A percentile compares a stretch with the other conserved stretches of the same genome.
Evolutionary conservation across 2,329 filamentous ascomycete species (phyloP).

Genomic region (Fusarium robinianum): DNA sequence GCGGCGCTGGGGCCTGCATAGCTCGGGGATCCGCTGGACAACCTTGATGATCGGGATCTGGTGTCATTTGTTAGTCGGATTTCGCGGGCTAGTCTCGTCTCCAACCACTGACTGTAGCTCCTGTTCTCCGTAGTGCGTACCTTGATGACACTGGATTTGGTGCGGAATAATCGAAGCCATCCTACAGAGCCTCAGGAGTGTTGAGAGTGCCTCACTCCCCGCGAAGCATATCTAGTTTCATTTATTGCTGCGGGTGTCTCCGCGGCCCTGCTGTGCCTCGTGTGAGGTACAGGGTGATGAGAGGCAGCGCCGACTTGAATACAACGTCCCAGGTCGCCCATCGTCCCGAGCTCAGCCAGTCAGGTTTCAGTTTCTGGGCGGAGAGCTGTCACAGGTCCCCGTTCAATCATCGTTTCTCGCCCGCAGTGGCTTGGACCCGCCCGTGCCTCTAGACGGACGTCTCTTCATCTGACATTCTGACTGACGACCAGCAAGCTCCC

Average conservation of each 20-base stretch:
- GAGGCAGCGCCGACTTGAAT: no score
- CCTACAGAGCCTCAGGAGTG: no score
- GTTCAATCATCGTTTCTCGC: neutral
- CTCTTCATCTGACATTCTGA: slow-evolving; percentile 1
- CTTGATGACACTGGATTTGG: neutral
- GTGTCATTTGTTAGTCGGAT: slow-evolving; percentile 10
- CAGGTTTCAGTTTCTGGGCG: slow-evolving; percentile 5
- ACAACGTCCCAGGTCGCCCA: no score
- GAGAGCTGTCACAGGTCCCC: slow-evolving; percentile 2
- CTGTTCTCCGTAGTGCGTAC: neutral
- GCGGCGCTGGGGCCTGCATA: slow-evolving; percentile 23
- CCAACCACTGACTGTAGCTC: no score
- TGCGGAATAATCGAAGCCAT: no score
- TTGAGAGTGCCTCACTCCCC: no score
- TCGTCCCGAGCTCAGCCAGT: no score
- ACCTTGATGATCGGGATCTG: slow-evolving; percentile 28
- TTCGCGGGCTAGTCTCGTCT: slow-evolving; percentile 1
- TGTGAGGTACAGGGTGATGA: no score
- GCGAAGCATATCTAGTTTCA: no score
- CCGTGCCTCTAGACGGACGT: slow-evolving; percentile 1
- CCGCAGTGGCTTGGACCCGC: slow-evolving; percentile 13
- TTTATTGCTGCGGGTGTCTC: no score
- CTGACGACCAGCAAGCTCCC: no score
- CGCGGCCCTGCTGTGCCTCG: no score
- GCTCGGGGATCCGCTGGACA: slow-evolving; percentile 15